These are phyloP conservation scores for Puccinia horiana DNA, from an alignment of 1,284 basidiomycete genomes.

Conservation along the genomic window DNA sequence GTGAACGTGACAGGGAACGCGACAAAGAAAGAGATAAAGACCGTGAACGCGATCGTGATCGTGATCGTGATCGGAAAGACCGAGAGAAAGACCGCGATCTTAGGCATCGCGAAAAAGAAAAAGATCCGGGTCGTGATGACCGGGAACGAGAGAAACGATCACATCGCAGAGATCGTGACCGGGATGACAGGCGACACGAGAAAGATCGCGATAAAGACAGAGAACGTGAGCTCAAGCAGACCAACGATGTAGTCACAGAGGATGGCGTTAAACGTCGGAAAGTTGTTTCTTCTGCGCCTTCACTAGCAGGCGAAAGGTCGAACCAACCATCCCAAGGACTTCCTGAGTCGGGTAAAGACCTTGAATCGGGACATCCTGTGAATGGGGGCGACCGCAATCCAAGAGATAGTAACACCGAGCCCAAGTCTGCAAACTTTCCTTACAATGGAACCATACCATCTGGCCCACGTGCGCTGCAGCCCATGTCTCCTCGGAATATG, in stretches of 20 bases:
- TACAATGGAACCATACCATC: constrained; percentile 33
- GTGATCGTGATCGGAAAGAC: constrained; percentile 44
- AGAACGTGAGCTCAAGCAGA: constrained; percentile 30
- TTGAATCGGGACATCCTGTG: background rate
- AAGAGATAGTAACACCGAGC: constrained; percentile 14
- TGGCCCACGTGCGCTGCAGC: constrained; percentile 35
- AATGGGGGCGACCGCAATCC: constrained; percentile 11
- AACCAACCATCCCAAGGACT: constrained; percentile 4
- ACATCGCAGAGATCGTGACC: constrained; percentile 47
- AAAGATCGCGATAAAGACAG: constrained; percentile 34
- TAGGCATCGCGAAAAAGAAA: constrained; percentile 50
- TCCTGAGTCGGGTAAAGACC: constrained; percentile 11
- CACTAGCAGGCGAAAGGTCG: background rate
- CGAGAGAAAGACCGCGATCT: constrained; percentile 37
- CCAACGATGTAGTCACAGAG: constrained; percentile 34
- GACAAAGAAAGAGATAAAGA: constrained; percentile 56
- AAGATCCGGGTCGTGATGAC: constrained; percentile 52
- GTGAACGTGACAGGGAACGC: constrained; percentile 54
- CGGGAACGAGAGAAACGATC: constrained; percentile 52
- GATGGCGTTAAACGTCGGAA: constrained; percentile 42
- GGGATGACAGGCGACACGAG: constrained; percentile 42
- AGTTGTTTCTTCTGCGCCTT: constrained; percentile 30
- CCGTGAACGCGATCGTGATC: constrained; percentile 38
- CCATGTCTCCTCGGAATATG: constrained; percentile 24
- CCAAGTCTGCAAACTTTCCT: constrained; percentile 14